Base-by-base conservation (phyloP, 2,329 filamentous ascomycete genomes). In the Calonectria hongkongensis region DNA sequence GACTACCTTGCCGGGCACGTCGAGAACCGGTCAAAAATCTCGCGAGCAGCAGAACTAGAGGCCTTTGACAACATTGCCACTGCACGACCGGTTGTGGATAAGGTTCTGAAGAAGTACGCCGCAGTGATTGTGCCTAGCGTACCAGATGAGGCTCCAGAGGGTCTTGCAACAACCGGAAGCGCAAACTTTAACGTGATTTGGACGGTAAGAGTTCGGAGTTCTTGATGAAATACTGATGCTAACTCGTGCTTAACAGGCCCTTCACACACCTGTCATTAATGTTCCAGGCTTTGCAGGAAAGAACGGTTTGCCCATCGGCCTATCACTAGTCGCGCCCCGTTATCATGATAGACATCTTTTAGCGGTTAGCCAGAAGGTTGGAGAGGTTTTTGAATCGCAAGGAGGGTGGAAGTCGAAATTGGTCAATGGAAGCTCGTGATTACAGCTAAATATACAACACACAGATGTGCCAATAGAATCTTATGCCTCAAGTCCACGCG, bases 261-360 rank as follows among this genome's bases (percentile, higher is more conserved):
- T 93, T 12, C 92, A 93, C 72, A 88, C 86, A 1, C 92, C 92
- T 0, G 89, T 90, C 0, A 81, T 93, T 16, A 93, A 93, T 70
- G 80, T 94, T 0, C 91, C 91, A 0, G 92, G 91, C 0, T 93
- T 94, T 72, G 79, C 84, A n/a, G 91, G 92, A 3, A 66, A 68
- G 1, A 79, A 76, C 8, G 78, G 78, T 13, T 81, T 94, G 84
- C 92, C 92, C 0, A 85, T 94, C 27, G 92, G 92, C 0, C 72
- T 92, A 7, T 89, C 87, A 1, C 78, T 91, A 0, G 86, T 91
- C 0, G 84, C 85, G 0, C 82, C 86, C 0, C 80, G 89, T 2
- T 89, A 87, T 72, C 79, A 77, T 3, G 88, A 90, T 74, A 79
- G 83, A 36, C 83, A 86, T 48, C 81, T 89, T 21, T 78, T 89